A percentile compares a stretch with the other conserved stretches of the same genome.
phyloP scores from a whole-genome alignment of 169 alveolate species.

The Sarcocystis neurona region DNA sequence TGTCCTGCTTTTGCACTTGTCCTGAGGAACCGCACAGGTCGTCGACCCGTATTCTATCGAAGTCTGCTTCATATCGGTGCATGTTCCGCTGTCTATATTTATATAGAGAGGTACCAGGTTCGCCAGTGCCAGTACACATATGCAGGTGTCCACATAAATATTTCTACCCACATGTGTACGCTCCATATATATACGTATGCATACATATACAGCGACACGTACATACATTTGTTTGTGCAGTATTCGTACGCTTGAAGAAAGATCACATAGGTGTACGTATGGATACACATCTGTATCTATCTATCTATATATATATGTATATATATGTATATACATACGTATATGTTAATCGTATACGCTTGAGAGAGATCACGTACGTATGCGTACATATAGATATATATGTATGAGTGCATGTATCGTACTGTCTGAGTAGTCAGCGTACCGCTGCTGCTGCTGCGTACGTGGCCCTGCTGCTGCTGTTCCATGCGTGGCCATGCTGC shows the following conservation, averaged over 20 bases:
- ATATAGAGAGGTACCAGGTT: too few species aligned
- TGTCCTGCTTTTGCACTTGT: too few species aligned
- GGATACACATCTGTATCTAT: not conserved
- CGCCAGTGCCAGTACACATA: too few species aligned
- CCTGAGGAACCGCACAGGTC: too few species aligned
- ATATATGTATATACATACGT: not conserved
- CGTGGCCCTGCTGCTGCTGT: too few species aligned
- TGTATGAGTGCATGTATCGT: not conserved
- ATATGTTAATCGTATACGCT: too few species aligned
- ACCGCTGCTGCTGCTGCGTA: not conserved
- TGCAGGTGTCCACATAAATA: too few species aligned
- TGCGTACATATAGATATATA: not conserved
- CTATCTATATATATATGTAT: not conserved
- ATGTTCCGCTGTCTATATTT: too few species aligned
- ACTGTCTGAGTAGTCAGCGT: not conserved
- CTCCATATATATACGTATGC: not conserved
- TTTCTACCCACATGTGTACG: not conserved
- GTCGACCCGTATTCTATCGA: too few species aligned
- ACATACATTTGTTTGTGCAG: not conserved
- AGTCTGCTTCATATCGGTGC: too few species aligned
- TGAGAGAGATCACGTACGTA: not conserved
- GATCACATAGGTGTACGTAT: not conserved
- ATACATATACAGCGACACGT: not conserved
- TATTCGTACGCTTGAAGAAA: too few species aligned
- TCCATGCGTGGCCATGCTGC: too few species aligned